Evolutionary conservation across 2,329 filamentous ascomycete genomes (phyloP).

Genomic region (Rhytidhysteron rufulum): DNA sequence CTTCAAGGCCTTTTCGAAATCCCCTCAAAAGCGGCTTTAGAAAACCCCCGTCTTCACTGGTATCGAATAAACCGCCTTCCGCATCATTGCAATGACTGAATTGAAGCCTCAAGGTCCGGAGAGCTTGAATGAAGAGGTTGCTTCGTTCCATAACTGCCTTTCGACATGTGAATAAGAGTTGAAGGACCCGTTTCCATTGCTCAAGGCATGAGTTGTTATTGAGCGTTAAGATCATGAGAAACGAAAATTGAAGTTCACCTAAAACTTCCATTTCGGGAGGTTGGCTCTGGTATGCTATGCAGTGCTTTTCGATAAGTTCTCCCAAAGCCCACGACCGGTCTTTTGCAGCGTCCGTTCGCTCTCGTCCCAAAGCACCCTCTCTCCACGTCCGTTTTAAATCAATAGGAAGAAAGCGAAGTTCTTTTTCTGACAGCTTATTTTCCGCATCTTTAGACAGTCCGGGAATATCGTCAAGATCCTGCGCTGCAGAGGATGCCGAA

Average conservation of each 20-base stretch:
- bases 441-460: constrained; percentile 42
- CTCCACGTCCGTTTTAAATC: constrained; percentile 62
- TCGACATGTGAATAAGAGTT: constrained; percentile 55
- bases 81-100: constrained; percentile 55
- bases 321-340: constrained; percentile 61
- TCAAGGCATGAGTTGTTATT: constrained; percentile 65
- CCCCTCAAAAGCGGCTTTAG: constrained; percentile 50
- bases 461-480: constrained; percentile 58
- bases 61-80: constrained; percentile 59
- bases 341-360: constrained; percentile 59
- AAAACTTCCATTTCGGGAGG: constrained; percentile 37
- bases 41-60: constrained; percentile 51
- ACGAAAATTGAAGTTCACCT: constrained; percentile 60
- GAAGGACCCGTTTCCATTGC: constrained; percentile 60
- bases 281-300: constrained; percentile 24
- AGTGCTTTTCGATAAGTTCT: constrained; percentile 46
- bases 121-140: constrained; percentile 49
- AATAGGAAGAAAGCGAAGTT: constrained; percentile 54
- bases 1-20: constrained; percentile 51
- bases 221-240: constrained; percentile 59
- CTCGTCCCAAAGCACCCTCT: constrained; percentile 56
- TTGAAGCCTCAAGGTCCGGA: constrained; percentile 51
- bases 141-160: constrained; percentile 47
- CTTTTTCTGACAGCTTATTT: constrained; percentile 31
- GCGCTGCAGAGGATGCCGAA: constrained; percentile 53